A percentile compares a stretch with the other conserved stretches of the same genome.
These are phyloP conservation scores for Asparagopsis taxiformis DNA, from an alignment of 31 red algal species.

Conservation along the genomic window DNA sequence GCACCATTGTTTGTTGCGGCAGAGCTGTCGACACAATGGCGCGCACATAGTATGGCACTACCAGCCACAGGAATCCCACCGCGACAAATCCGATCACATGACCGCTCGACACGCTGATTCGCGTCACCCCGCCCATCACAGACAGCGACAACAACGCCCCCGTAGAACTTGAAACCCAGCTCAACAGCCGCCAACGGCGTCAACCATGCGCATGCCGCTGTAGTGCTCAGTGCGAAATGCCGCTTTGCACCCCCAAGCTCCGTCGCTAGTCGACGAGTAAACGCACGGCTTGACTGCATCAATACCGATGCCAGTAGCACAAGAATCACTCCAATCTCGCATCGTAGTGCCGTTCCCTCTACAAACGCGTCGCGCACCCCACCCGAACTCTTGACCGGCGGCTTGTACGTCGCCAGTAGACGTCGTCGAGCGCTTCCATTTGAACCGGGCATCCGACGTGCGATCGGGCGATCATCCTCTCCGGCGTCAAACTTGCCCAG, in stretches of 20 bases:
- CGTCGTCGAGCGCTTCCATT: background rate
- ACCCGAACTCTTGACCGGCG: background rate
- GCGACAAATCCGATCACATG: conserved; percentile 31
- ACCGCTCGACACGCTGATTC: background rate
- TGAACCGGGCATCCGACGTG: too few species aligned
- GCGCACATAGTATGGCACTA: conserved; percentile 72
- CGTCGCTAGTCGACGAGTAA: conserved; percentile 59
- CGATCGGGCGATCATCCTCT: too few species aligned
- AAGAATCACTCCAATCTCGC: conserved; percentile 68
- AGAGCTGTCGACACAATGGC: conserved; percentile 66
- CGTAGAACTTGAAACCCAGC: conserved; percentile 8
- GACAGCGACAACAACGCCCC: conserved; percentile 18
- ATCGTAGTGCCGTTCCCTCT: conserved; percentile 50
- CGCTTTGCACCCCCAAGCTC: conserved; percentile 75
- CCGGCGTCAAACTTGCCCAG: too few species aligned
- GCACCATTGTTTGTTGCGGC: conserved; percentile 37
- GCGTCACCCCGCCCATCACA: conserved; percentile 25
- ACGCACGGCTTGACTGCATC: conserved; percentile 55
- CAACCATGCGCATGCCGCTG: conserved; percentile 33
- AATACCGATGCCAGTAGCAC: conserved; percentile 66
- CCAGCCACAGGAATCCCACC: conserved; percentile 75
- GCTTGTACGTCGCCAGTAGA: conserved; percentile 8
- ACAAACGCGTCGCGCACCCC: conserved; percentile 19
- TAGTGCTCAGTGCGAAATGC: conserved; percentile 59
- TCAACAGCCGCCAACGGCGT: conserved; percentile 19